Conservation (phyloP, 2,329 filamentous ascomycete species). For the Orbilia ellipsospora region DNA sequence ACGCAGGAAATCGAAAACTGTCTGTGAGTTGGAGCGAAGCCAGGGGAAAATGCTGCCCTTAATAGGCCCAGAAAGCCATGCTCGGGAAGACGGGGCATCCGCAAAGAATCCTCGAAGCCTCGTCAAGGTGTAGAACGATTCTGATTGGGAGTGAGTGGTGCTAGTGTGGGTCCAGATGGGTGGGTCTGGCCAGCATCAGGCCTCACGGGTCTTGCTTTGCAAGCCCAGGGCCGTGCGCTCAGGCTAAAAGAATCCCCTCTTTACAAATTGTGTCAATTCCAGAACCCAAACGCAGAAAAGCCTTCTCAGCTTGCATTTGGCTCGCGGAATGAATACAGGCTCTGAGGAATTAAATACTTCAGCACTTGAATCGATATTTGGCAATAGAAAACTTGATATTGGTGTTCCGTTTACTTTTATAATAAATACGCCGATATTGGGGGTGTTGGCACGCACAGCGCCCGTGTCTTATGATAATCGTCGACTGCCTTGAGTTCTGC, state of each 20-base stretch:
- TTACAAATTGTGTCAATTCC: too few species aligned
- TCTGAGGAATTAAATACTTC: too few species aligned
- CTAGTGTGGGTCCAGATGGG: constrained; percentile 7
- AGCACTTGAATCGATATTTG: too few species aligned
- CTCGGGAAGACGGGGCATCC: constrained; percentile 18
- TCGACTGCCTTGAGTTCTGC: neutral
- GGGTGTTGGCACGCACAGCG: too few species aligned
- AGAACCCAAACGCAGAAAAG: too few species aligned
- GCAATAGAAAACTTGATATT: too few species aligned
- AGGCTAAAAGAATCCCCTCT: constrained; percentile 26
- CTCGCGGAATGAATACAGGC: too few species aligned
- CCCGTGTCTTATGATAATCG: neutral
- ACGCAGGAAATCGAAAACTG: neutral
- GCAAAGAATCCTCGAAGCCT: constrained; percentile 5
- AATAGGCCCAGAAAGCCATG: constrained; percentile 23
- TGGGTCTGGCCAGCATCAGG: constrained; percentile 20
- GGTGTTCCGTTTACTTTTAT: too few species aligned
- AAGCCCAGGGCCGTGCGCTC: constrained; percentile 29
- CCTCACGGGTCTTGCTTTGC: constrained; percentile 35
- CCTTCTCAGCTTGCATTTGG: too few species aligned
- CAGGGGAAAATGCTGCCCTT: constrained; percentile 39
- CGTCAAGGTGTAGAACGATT: constrained; percentile 14
- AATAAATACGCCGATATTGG: too few species aligned
- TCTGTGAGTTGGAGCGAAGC: neutral
- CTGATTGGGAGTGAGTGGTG: constrained; percentile 23